Evolutionary conservation across 2,329 filamentous ascomycete genomes (phyloP).

Genomic region (Cladorrhinum sp.): DNA sequence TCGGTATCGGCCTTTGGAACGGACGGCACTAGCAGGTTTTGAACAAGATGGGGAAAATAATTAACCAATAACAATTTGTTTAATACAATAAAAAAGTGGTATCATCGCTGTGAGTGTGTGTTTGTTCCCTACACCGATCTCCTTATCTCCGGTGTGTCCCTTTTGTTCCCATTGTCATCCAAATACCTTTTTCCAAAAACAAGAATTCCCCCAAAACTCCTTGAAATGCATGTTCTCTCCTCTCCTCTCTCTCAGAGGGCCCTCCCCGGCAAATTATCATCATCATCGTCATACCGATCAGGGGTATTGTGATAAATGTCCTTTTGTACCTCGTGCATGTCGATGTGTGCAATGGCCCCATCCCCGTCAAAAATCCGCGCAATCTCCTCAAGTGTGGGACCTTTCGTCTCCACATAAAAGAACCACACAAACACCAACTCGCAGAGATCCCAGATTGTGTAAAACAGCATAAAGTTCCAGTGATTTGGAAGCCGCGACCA

Average conservation of each 20-base stretch:
- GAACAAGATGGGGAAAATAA: not conserved
- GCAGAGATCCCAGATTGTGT: constrained; percentile 59
- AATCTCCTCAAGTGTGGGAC: constrained; percentile 68
- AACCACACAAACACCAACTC: constrained; percentile 63
- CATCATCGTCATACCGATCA: constrained; percentile 1
- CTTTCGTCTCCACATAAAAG: constrained; percentile 68
- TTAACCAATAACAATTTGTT: not conserved
- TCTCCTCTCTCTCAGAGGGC: not conserved
- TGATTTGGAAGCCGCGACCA: constrained; percentile 58
- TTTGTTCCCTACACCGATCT: not conserved
- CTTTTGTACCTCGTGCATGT: constrained; percentile 55
- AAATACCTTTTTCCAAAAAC: not conserved
- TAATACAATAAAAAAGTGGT: not conserved
- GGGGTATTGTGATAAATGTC: constrained; percentile 37
- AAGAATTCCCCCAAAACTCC: not conserved
- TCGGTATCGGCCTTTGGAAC: not conserved
- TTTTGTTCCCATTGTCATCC: not conserved
- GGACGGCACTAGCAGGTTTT: not conserved
- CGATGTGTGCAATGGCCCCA: constrained; percentile 53
- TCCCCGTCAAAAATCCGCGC: constrained; percentile 69
- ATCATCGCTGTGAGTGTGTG: not conserved
- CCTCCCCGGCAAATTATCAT: constrained; percentile 6
- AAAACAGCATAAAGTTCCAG: constrained; percentile 66
- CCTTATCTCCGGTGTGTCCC: not conserved
- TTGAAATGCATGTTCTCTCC: not conserved